Base-by-base conservation (phyloP, 306 rosid species). In the Astragalus glycyphyllos region DNA sequence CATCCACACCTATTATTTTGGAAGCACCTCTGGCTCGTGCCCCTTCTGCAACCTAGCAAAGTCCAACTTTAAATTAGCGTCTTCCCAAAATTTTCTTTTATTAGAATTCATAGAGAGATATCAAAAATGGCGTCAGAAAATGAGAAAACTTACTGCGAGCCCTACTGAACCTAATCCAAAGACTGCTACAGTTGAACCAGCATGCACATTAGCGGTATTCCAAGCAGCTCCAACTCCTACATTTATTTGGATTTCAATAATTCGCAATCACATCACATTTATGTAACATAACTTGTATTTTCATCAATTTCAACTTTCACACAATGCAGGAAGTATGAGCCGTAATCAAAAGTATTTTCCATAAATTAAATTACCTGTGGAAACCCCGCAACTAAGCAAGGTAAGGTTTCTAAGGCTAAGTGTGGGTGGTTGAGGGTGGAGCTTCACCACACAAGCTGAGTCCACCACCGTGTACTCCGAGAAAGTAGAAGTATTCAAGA, bases 171-270 rank as follows among this genome's bases (percentile, higher is more conserved):
- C 98, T 50, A 92, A 73, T 37, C 96, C 96, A 50, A 92, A 90
- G 51, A 92, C 13, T 0, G 91, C 98, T 0, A 88, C 88, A 0
- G 84, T 73, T 5, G 98, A 85, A 23, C 83, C 87, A 6, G 73
- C 17, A 38, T 82, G 80, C 11, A 90, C 90, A 63, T 92, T 71
- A 2, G 96, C 98, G 0, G 64, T 85, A 31, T 92, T 92, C 98
- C 98, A 92, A 44, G 90, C 98, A 4, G 96, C 96, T 72, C 98
- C 98, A 20, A 92, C 84, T 17, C 98, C 98, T 92, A 10, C 45
- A 58, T 54, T 62, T 23, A 11, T 53, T 68, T n/a, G n/a, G n/a
- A n/a, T n/a, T n/a, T n/a, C n/a, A n/a, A n/a, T n/a, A n/a, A n/a
- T n/a, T n/a, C n/a, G n/a, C n/a, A n/a, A n/a, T n/a, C n/a, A n/a